A percentile compares a stretch with the other conserved stretches of the same genome.
These are phyloP conservation scores for Huntiella bhutanensis DNA, from an alignment of 2,329 filamentous ascomycete species.

Conservation along the genomic window DNA sequence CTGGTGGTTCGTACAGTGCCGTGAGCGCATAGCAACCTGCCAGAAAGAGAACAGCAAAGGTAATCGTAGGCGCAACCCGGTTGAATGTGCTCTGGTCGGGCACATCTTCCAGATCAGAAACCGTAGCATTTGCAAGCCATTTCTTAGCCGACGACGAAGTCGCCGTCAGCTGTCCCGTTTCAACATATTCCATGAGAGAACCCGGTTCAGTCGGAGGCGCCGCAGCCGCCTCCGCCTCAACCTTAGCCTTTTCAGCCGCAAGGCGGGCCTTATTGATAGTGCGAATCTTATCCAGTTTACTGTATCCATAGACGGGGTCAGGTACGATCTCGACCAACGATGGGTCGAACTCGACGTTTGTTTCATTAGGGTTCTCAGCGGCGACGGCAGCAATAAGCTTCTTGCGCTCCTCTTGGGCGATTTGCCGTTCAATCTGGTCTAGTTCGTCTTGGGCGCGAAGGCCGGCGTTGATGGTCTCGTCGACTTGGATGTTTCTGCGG, in stretches of 20 bases:
- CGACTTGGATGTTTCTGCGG: constrained; percentile 32
- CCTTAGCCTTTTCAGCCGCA: constrained; percentile 25
- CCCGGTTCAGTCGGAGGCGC: constrained; percentile 6
- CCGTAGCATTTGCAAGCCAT: constrained; percentile 24
- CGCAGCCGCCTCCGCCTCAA: constrained; percentile 21
- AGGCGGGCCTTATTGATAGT: constrained; percentile 30
- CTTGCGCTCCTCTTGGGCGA: constrained; percentile 13
- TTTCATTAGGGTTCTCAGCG: constrained; percentile 9
- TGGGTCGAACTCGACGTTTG: constrained; percentile 14
- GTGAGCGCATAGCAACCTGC: constrained; percentile 25
- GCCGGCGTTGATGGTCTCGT: constrained; percentile 42
- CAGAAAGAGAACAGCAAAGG: constrained; percentile 27
- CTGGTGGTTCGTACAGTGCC: constrained; percentile 23
- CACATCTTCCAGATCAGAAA: constrained; percentile 30
- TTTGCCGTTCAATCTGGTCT: constrained; percentile 27
- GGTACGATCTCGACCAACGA: constrained; percentile 15
- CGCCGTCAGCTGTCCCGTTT: constrained; percentile 22
- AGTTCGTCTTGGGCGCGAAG: constrained; percentile 45
- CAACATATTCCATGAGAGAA: constrained; percentile 15
- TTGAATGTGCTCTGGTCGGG: constrained; percentile 33
- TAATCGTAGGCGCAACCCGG: constrained; percentile 35
- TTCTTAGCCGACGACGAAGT: constrained; percentile 23
- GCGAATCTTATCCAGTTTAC: constrained; percentile 37
- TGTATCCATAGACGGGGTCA: constrained; percentile 37
- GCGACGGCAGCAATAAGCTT: constrained; percentile 5